These are phyloP conservation scores for Leptographium wingfieldii DNA, from an alignment of 2,329 filamentous ascomycete genomes.

Conservation along the genomic window DNA sequence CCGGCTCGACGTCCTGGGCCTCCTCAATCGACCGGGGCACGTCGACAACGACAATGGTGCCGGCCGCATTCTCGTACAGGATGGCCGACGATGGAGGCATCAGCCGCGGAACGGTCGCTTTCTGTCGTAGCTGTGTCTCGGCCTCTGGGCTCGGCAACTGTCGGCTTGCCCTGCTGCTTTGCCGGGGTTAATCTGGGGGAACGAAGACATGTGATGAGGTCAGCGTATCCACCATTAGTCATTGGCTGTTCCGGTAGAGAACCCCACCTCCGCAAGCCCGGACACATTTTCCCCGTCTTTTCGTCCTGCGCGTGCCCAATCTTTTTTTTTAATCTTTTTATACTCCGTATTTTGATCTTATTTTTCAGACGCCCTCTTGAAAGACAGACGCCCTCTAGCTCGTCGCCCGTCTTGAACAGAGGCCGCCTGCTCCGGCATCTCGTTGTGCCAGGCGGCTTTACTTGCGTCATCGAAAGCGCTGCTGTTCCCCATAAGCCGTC, in stretches of 20 bases:
- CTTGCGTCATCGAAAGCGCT: no score
- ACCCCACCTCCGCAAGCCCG: neutral
- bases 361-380: no score
- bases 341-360: neutral
- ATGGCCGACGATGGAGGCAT: slow-evolving; percentile 22
- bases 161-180: neutral
- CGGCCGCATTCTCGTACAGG: slow-evolving; percentile 38
- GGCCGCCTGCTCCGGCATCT: no score
- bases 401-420: no score
- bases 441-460: no score
- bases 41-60: slow-evolving; percentile 48
- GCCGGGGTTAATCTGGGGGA: neutral
- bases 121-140: neutral
- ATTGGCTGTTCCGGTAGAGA: neutral
- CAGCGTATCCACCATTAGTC: neutral
- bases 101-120: neutral
- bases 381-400: no score
- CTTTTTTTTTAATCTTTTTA: neutral
- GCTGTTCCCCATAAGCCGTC: no score
- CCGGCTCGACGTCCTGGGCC: slow-evolving; percentile 37
- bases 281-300: neutral
- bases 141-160: neutral
- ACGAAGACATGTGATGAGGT: neutral
- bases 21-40: slow-evolving; percentile 57
- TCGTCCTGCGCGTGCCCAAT: no score